Conservation (phyloP, 768 basidiomycete genomes). For the Pisolithus tinctorius region DNA sequence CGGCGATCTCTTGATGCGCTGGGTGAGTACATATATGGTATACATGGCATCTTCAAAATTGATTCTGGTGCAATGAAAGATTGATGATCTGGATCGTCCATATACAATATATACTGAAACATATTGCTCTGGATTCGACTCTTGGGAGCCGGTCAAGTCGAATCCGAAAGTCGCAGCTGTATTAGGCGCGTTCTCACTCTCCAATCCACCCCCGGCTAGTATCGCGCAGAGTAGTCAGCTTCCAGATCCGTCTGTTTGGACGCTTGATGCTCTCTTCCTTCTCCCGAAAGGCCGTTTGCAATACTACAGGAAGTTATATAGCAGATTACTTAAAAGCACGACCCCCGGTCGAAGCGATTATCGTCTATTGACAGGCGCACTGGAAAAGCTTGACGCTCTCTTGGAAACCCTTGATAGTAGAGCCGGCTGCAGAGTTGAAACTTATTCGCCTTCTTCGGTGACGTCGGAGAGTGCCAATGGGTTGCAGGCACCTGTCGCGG, state of each 20-base stretch:
- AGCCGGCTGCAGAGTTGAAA: conserved; percentile 29
- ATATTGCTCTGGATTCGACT: conserved; percentile 74
- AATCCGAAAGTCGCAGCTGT: conserved; percentile 68
- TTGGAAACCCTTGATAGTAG: conserved; percentile 60
- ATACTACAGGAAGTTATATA: conserved; percentile 91
- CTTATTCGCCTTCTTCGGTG: neutral
- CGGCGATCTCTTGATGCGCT: conserved; percentile 93
- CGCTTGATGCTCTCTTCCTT: conserved; percentile 81
- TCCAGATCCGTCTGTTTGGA: conserved; percentile 52
- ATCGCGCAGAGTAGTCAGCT: conserved; percentile 28
- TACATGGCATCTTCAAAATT: conserved; percentile 5
- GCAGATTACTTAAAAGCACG: conserved; percentile 78
- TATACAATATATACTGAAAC: conserved; percentile 77
- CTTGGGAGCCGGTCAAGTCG: conserved; percentile 70
- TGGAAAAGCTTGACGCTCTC: conserved; percentile 75
- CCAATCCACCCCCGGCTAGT: conserved; percentile 51
- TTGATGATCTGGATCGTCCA: conserved; percentile 84
- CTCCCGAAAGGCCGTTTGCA: conserved; percentile 78
- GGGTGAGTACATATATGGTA: conserved; percentile 52
- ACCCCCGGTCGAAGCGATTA: conserved; percentile 85
- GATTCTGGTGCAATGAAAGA: conserved; percentile 40
- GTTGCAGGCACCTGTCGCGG: neutral
- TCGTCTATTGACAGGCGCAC: conserved; percentile 66
- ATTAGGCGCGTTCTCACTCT: conserved; percentile 60
- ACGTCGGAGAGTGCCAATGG: neutral